Base-by-base conservation (phyloP, 2,329 filamentous ascomycete species). In the Domatiomyces globalis region DNA sequence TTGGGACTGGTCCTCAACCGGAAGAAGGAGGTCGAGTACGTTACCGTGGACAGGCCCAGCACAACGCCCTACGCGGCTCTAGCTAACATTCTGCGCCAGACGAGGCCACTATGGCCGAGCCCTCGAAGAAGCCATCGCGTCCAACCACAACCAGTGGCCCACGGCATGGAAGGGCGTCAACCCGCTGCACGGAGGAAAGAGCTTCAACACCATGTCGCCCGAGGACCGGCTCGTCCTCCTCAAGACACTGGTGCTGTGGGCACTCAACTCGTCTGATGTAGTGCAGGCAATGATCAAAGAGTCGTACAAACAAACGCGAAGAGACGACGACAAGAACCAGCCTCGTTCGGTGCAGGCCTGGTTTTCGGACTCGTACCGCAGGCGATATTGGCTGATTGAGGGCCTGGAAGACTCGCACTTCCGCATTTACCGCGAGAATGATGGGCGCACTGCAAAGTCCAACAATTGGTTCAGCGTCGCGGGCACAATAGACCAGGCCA, bases 1-100 rank as follows among this genome's bases (percentile, higher is more conserved):
- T 74, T 98, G 45, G 83, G 85, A 29, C 74, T 98, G 61, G 79
- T 95, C 51, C 75, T 98, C 63, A 98, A 98, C 69, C 83, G 92
- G 68, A 96, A 98, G 75, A 95, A 98, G 67, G 89, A 95, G 71
- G 86, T 96, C 66, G 95, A 98, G 92, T 96, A 79, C 69, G 87
- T 73, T 29, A 6, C 42, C 18, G 12, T 43, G 7, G 25, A 29
- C 17, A n/a, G 18, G n/a, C 27, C 29, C 44, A 8, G 15, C 20
- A 45, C 42, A 20, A 45, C 12, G 12, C 2, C 45, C 36, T 29
- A 19, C 1, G 19, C 47, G 20, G n/a, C 17, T 18, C 8, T 17
- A 36, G 15, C 73, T 68, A 58, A 59, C 54, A 52, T 55, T 50
- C 55, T 42, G 18, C 48, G 44, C 57, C 62, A 98, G 92, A 69